Evolutionary conservation across 495 filamentous ascomycete species (phyloP), one percentile per base, ranked within the genome.

Genomic region (Penicillium flavigenum): DNA sequence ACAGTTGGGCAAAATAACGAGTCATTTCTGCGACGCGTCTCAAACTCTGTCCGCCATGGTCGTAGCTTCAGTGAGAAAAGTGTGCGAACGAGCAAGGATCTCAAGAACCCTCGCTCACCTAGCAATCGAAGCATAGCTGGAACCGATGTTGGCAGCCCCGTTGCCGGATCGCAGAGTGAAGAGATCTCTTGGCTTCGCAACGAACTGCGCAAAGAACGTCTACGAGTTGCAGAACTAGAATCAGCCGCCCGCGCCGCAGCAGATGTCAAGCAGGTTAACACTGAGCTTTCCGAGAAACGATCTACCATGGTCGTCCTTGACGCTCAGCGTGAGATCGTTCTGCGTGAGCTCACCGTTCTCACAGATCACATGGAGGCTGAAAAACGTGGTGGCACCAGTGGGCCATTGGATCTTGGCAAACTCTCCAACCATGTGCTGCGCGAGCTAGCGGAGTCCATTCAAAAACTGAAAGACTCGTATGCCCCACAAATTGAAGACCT

Each of bases 261-360:
- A 22, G 90, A 92, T 62, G 84, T 96, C 34, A 90, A 91, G 67
- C 87, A 85, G 56, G 82, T 94, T 29, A 92, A 92, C 65, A 90
- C 86, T 42, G 92, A 92, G 64, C 77, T 99, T 12, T 81, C 88
- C 34, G 92, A 98, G 72, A 98, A 98, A 77, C 84, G 94, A 45
- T 96, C 92, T 59, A 98, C 93, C 2, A 91, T 99, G 65, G 92
- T 94, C n/a, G 88, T 92, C 11, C 79, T 99, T 20, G 93, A 98
- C 70, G 91, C 92, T 1, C 89, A 96, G 72, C 88, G 92, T 26
- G 95, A 99, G 71, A 91, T 97, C 62, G 91, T 96, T 65, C 84
- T 99, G 54, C 86, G 90, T 20, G 92, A 99, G 67, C 80, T 99
- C 22, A 88, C 92, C 57, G 86, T 92, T 12, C 82, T 98, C 59